These are phyloP conservation scores for Aaosphaeria arxii DNA, from an alignment of 2,329 filamentous ascomycete species.

Conservation along the genomic window DNA sequence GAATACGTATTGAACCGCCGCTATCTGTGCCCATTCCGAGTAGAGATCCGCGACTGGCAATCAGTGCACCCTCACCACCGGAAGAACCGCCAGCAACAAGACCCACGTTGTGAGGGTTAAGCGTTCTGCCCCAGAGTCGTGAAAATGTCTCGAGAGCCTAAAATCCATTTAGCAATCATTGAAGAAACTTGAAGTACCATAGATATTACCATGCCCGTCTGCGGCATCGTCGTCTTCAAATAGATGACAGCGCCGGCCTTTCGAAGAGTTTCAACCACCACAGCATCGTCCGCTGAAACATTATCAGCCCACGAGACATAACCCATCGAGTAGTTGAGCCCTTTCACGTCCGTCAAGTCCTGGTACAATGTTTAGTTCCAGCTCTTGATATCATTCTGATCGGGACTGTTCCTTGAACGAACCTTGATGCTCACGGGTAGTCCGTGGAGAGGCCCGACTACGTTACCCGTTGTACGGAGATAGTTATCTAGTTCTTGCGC, in stretches of 20 bases:
- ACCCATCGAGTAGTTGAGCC: background rate
- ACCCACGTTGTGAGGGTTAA: slow-evolving; percentile 53
- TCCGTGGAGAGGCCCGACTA: slow-evolving; percentile 42
- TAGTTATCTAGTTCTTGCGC: slow-evolving; percentile 41
- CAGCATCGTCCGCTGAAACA: slow-evolving; percentile 31
- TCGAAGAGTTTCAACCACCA: slow-evolving; percentile 47
- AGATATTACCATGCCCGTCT: background rate
- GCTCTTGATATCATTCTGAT: too few species aligned
- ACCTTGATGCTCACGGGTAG: slow-evolving; percentile 32
- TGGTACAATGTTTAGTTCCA: background rate
- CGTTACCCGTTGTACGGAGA: slow-evolving; percentile 25
- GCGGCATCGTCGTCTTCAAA: slow-evolving; percentile 48
- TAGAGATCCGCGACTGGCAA: slow-evolving; percentile 46
- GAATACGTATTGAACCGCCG: slow-evolving; percentile 53
- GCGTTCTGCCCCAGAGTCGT: slow-evolving; percentile 55
- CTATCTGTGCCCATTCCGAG: slow-evolving; percentile 54
- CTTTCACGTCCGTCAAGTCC: background rate
- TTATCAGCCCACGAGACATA: background rate
- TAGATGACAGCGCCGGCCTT: slow-evolving; percentile 52
- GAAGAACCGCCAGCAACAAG: slow-evolving; percentile 52
- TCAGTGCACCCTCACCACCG: slow-evolving; percentile 55
- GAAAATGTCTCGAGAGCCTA: slow-evolving; percentile 46
- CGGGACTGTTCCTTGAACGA: background rate
- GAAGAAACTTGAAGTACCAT: background rate
- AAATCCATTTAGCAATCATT: background rate